phyloP scores from a whole-genome alignment of 192 early-diverging fungal species.

The Dissophora ornata region DNA sequence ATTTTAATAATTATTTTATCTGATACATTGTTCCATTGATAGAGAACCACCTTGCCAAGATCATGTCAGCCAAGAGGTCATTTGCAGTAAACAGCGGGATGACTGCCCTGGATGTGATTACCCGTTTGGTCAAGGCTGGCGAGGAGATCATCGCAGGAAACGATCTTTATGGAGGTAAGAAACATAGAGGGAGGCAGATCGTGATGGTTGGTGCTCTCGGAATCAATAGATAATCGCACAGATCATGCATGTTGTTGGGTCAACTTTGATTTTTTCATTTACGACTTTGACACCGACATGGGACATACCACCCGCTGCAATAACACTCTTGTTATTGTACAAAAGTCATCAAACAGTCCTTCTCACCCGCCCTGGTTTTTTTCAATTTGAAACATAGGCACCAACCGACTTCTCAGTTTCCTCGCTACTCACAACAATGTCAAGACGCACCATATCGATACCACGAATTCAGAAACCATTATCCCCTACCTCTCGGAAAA shows the following conservation, averaged over 20 bases:
- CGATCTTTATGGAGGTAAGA: constrained; percentile 93
- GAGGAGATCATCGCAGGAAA: constrained; percentile 95
- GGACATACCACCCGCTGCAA: too few species aligned
- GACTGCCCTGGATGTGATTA: constrained; percentile 93
- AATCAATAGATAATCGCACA: too few species aligned
- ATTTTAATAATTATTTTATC: too few species aligned
- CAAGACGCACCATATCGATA: constrained; percentile 92
- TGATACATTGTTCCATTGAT: constrained; percentile 6
- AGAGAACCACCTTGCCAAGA: constrained; percentile 94
- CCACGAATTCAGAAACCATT: constrained; percentile 75
- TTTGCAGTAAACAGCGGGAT: constrained; percentile 93
- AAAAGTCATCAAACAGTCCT: too few species aligned
- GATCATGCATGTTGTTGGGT: not conserved
- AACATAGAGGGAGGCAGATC: not conserved
- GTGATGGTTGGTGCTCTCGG: constrained; percentile 12
- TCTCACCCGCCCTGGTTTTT: not conserved
- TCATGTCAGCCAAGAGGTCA: constrained; percentile 89
- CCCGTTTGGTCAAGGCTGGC: constrained; percentile 85
- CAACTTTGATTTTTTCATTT: constrained; percentile 27
- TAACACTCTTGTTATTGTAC: too few species aligned
- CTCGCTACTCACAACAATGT: constrained; percentile 81
- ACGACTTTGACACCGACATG: too few species aligned
- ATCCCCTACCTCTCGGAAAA: constrained; percentile 73
- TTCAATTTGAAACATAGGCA: constrained; percentile 61
- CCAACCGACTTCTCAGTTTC: constrained; percentile 93